These are phyloP conservation scores for Ceratopteris richardii DNA, from an alignment of 75 land plant species.

Conservation along the genomic window DNA sequence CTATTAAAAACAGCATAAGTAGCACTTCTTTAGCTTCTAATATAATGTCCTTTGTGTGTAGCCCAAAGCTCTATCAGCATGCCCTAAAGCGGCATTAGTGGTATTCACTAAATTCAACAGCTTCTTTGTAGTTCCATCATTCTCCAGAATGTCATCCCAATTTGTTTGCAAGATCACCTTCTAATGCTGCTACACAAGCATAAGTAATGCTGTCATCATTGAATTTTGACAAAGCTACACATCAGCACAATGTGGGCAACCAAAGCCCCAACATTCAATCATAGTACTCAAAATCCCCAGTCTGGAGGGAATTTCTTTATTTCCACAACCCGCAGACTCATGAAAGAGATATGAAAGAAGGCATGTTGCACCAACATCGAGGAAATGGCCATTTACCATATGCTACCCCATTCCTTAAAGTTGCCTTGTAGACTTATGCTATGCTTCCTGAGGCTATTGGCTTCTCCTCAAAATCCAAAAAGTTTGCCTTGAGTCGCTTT, in stretches of 20 bases:
- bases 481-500: constrained; percentile 18
- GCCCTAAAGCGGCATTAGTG: constrained; percentile 7
- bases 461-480: constrained; percentile 35
- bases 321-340: constrained; percentile 7
- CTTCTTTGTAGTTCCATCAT: constrained; percentile 19
- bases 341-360: constrained; percentile 26
- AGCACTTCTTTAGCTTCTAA: constrained; percentile 10
- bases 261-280: constrained; percentile 43
- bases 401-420: constrained; percentile 10
- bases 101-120: constrained; percentile 15
- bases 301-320: neutral
- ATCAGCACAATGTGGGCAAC: constrained; percentile 44
- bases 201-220: constrained; percentile 28
- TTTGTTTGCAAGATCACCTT: constrained; percentile 29
- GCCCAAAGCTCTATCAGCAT: constrained; percentile 13
- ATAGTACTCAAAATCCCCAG: constrained; percentile 14
- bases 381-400: constrained; percentile 37
- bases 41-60: constrained; percentile 1
- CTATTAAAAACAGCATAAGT: constrained; percentile 16
- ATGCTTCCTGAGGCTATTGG: constrained; percentile 35
- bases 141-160: constrained; percentile 26
- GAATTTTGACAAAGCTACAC: constrained; percentile 19
- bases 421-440: constrained; percentile 27
- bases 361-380: constrained; percentile 38
- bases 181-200: constrained; percentile 28